phyloP scores from a whole-genome alignment of 169 alveolate species.

The Plasmodium blacklocki region DNA sequence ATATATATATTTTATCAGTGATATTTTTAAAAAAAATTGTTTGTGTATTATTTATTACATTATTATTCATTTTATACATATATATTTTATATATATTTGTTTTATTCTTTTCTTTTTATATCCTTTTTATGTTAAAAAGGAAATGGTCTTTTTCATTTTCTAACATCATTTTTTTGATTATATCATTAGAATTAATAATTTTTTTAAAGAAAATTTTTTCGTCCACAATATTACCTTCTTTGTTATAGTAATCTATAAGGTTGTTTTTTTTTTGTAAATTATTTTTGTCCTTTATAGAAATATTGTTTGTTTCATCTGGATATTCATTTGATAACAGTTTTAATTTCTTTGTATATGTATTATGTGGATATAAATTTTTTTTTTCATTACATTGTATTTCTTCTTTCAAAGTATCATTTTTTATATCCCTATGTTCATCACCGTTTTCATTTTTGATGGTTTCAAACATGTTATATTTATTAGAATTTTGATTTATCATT shows the following conservation, averaged over 20 bases:
- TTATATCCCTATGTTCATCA: background rate
- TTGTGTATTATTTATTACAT: too few relatives aligned
- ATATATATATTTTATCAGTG: too few relatives aligned
- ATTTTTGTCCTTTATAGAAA: background rate
- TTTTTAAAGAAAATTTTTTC: background rate
- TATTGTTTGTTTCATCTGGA: background rate
- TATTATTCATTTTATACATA: too few relatives aligned
- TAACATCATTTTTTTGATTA: background rate
- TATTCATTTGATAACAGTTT: background rate
- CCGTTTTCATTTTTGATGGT: background rate
- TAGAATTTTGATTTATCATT: background rate
- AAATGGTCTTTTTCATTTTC: constrained; percentile 35
- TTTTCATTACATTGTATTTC: constrained; percentile 19
- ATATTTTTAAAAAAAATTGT: too few relatives aligned
- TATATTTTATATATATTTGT: too few relatives aligned
- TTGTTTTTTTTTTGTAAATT: too few relatives aligned
- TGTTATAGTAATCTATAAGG: background rate
- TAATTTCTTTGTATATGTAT: background rate
- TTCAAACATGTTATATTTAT: constrained; percentile 15
- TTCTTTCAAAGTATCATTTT: background rate
- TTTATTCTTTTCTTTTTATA: too few relatives aligned
- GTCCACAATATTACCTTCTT: background rate
- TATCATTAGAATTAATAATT: constrained; percentile 1
- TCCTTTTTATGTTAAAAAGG: constrained; percentile 37
- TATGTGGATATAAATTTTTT: too few relatives aligned